A percentile compares a stretch with the other conserved stretches of the same genome.
Evolutionary conservation across 169 alveolate genomes (phyloP).

Genomic region (Cystoisospora suis): DNA sequence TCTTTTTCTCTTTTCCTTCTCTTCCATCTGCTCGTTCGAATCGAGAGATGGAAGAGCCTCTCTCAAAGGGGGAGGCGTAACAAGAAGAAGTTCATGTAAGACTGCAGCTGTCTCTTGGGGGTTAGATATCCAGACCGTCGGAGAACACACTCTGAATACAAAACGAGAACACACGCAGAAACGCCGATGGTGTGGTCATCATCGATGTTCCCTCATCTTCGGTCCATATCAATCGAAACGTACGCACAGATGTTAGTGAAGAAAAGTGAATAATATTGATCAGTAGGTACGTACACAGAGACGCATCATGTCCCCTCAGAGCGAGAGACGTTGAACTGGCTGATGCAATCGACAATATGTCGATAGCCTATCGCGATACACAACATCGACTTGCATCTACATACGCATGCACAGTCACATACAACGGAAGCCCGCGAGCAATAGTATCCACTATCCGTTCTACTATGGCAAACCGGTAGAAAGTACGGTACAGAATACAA

Average conservation of each 20-base stretch:
- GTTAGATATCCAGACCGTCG: conserved; percentile 68
- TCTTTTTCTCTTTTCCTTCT: neutral
- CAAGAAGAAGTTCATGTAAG: conserved; percentile 23
- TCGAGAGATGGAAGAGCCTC: neutral
- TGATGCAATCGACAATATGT: too few relatives aligned
- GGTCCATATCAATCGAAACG: neutral
- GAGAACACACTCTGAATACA: conserved; percentile 65
- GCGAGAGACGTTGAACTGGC: too few relatives aligned
- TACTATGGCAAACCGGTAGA: too few relatives aligned
- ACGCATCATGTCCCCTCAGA: too few relatives aligned
- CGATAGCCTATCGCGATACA: too few relatives aligned
- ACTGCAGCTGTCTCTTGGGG: conserved; percentile 72
- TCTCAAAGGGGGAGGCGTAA: neutral
- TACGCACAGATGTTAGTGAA: neutral
- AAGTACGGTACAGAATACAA: too few relatives aligned
- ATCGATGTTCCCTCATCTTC: neutral
- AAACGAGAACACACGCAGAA: neutral
- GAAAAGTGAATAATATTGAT: too few relatives aligned
- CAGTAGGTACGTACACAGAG: too few relatives aligned
- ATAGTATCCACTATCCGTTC: too few relatives aligned
- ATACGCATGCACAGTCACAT: too few relatives aligned
- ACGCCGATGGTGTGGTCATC: neutral
- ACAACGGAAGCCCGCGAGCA: too few relatives aligned
- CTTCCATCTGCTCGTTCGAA: neutral
- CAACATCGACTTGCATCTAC: too few relatives aligned